Evolutionary conservation across 139 green algal genomes (phyloP).

Genomic region (Haematococcus lacustris): DNA sequence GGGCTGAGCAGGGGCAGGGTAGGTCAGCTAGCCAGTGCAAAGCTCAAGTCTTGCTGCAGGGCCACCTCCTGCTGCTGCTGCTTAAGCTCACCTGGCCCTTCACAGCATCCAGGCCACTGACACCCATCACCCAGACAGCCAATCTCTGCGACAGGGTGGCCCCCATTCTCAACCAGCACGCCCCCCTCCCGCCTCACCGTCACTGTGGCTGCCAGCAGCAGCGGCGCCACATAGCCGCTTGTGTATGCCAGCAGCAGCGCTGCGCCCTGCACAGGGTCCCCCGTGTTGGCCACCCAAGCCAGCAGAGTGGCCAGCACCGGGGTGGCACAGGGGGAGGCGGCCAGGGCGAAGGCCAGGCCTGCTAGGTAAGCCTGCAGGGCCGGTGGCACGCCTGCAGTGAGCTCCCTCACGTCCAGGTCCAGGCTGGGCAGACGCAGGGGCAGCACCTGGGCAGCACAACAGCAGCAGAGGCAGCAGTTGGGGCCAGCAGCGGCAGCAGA

Average conservation of each 20-base stretch:
- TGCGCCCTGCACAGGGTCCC: conserved; percentile 51
- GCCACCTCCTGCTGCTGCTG: too few species aligned
- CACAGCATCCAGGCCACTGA: too few species aligned
- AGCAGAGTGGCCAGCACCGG: conserved; percentile 4
- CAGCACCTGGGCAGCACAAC: conserved; percentile 47
- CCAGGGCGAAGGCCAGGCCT: conserved; percentile 89
- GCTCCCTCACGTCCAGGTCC: conserved; percentile 63
- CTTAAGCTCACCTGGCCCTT: too few species aligned
- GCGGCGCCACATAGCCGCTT: conserved; percentile 83
- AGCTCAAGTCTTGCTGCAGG: too few species aligned
- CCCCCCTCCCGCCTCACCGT: too few species aligned
- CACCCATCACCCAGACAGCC: too few species aligned
- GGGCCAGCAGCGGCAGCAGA: too few species aligned
- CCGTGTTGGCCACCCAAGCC: conserved; percentile 12
- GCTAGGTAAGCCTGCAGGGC: conserved; percentile 73
- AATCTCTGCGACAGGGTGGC: too few species aligned
- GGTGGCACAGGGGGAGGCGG: conserved; percentile 70
- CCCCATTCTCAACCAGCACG: too few species aligned
- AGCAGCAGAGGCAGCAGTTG: background rate
- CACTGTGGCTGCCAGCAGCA: conserved; percentile 81
- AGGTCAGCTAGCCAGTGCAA: too few species aligned
- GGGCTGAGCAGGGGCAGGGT: too few species aligned
- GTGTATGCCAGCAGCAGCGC: conserved; percentile 86
- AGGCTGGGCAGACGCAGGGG: conserved; percentile 68
- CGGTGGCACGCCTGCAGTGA: background rate